Percentiles rank a stretch among this genome's conserved stretches.
Conservation (phyloP, 805 yeast species). For the Pichia sporocuriosa region DNA sequence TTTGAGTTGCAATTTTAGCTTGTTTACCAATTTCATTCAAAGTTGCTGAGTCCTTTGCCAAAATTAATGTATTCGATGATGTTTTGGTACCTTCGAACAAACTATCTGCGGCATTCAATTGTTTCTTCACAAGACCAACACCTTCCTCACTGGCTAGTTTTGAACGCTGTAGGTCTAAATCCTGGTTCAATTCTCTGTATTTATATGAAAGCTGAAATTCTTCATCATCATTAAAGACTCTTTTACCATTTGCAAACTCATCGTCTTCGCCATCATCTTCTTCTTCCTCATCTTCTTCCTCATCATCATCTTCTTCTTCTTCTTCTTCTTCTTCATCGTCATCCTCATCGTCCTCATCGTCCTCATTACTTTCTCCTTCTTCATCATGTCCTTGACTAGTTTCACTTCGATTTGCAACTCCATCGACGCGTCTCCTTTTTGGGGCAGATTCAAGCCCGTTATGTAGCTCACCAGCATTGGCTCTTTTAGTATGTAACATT, state of each 20-base stretch:
- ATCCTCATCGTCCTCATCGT: neutral
- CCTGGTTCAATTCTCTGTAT: constrained; percentile 22
- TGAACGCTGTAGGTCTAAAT: constrained; percentile 33
- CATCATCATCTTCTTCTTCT: constrained; percentile 1
- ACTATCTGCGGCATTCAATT: constrained; percentile 39
- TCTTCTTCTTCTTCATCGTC: neutral
- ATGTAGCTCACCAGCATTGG: no score
- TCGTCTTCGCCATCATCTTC: constrained; percentile 5
- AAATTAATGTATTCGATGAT: constrained; percentile 31
- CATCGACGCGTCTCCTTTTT: neutral
- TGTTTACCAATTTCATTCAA: constrained; percentile 53
- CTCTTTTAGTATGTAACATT: no score
- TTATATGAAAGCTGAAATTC: constrained; percentile 21
- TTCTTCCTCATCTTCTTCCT: constrained; percentile 1
- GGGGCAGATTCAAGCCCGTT: no score
- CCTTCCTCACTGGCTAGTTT: constrained; percentile 56
- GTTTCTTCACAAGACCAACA: constrained; percentile 37
- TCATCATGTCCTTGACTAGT: neutral
- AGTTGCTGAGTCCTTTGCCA: constrained; percentile 62
- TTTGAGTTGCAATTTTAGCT: constrained; percentile 58
- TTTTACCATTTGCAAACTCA: constrained; percentile 7
- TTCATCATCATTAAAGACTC: constrained; percentile 13
- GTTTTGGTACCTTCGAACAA: constrained; percentile 39
- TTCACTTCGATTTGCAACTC: no score
- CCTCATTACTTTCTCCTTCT: neutral